A percentile compares a stretch with the other conserved stretches of the same genome.
Evolutionary conservation across 805 yeast species (phyloP).

Genomic region (Wickerhamomyces bovis): DNA sequence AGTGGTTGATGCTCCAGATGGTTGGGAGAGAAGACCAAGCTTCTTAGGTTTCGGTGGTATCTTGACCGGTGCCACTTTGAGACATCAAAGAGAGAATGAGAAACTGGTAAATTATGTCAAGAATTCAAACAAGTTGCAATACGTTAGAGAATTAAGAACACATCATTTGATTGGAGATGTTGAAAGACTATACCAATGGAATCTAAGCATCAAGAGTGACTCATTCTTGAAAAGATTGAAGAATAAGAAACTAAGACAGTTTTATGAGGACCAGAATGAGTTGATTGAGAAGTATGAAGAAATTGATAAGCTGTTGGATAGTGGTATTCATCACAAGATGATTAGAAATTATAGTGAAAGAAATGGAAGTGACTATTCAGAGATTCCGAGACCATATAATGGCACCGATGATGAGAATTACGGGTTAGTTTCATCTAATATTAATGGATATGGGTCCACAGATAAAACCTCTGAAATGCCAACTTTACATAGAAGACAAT

Average conservation of each 20-base stretch:
- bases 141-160: conserved; percentile 38
- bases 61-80: conserved; percentile 14
- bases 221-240: conserved; percentile 21
- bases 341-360: conserved; percentile 43
- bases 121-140: conserved; percentile 12
- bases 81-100: conserved; percentile 18
- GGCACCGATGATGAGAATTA: background rate
- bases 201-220: conserved; percentile 16
- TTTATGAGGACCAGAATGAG: conserved; percentile 55
- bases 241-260: conserved; percentile 30
- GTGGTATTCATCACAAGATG: conserved; percentile 64
- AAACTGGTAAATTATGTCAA: conserved; percentile 13
- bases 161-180: conserved; percentile 39
- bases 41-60: conserved; percentile 14
- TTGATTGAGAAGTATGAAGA: conserved; percentile 49
- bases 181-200: conserved; percentile 37
- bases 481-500: conserved; percentile 16
- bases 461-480: background rate
- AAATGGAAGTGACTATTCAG: conserved; percentile 12
- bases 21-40: conserved; percentile 14
- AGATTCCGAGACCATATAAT: background rate
- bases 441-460: background rate
- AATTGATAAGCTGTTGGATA: conserved; percentile 61
- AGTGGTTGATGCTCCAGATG: background rate
- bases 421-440: background rate